phyloP scores from a whole-genome alignment of 83 land plant genomes.

The Picea abies region DNA sequence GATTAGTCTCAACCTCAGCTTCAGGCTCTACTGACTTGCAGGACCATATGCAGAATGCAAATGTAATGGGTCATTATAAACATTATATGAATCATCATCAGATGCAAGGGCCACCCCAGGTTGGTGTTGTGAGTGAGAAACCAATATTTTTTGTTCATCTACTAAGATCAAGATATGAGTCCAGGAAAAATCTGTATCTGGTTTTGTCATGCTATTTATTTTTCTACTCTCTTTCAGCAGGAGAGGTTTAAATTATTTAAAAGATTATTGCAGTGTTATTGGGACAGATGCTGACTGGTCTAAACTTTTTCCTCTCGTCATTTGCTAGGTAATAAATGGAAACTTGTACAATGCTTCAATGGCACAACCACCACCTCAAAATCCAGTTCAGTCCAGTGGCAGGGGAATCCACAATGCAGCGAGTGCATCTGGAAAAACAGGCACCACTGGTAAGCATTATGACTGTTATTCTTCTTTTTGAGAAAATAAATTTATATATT shows the following conservation, averaged over 20 bases:
- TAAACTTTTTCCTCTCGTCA: background rate
- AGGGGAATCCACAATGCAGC: conserved; percentile 4
- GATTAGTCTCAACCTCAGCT: conserved; percentile 7
- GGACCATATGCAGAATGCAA: conserved; percentile 9
- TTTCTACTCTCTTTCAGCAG: too few species aligned
- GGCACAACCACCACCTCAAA: conserved; percentile 5
- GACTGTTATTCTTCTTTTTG: background rate
- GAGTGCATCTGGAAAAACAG: background rate
- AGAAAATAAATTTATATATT: too few species aligned
- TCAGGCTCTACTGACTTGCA: conserved; percentile 9
- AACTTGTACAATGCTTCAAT: conserved; percentile 8
- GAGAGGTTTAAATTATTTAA: too few species aligned
- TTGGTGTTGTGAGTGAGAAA: background rate
- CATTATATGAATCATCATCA: conserved; percentile 5
- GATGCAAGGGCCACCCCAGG: conserved; percentile 4
- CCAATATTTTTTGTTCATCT: background rate
- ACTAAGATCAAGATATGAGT: background rate
- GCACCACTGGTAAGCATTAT: conserved; percentile 12
- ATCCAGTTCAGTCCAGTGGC: conserved; percentile 11
- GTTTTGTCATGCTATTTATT: too few species aligned
- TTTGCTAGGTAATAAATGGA: conserved; percentile 3
- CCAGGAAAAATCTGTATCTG: too few species aligned
- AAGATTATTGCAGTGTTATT: background rate
- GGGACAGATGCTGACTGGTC: background rate
- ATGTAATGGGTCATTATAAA: conserved; percentile 9